Conservation (phyloP, 139 green algal species). For the Auxenochlorella protothecoides region DNA sequence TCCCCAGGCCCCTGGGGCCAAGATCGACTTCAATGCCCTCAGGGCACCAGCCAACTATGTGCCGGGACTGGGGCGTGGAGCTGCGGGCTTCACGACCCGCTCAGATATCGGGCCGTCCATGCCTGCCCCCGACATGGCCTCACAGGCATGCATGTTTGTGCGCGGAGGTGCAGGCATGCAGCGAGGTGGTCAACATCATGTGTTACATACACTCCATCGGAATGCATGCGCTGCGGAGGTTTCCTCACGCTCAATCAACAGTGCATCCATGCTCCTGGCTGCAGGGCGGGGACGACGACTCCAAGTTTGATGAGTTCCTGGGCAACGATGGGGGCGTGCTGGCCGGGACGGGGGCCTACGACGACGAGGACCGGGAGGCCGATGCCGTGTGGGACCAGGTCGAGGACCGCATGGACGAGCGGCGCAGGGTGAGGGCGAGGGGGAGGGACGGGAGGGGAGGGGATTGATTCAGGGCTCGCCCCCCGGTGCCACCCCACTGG, state of each 20-base stretch:
- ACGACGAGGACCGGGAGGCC: slow-evolving; percentile 86
- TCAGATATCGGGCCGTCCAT: slow-evolving; percentile 83
- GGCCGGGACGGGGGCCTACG: slow-evolving; percentile 34
- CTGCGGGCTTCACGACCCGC: slow-evolving; percentile 93
- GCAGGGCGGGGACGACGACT: slow-evolving; percentile 50
- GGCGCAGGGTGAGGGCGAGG: slow-evolving; percentile 44
- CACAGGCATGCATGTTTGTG: slow-evolving; percentile 1
- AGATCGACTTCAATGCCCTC: slow-evolving; percentile 74
- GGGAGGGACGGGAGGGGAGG: neutral
- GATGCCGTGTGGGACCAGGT: slow-evolving; percentile 91
- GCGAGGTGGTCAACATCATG: no score
- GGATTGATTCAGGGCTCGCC: neutral
- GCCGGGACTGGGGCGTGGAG: slow-evolving; percentile 85
- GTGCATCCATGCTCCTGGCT: neutral
- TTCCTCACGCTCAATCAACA: neutral
- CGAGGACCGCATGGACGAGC: slow-evolving; percentile 85
- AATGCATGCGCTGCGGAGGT: neutral
- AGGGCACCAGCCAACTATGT: slow-evolving; percentile 79
- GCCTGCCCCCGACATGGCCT: slow-evolving; percentile 20
- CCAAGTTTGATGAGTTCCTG: slow-evolving; percentile 95
- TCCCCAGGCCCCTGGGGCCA: neutral
- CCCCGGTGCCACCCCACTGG: neutral
- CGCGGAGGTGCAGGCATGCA: slow-evolving; percentile 7
- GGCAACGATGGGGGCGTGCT: slow-evolving; percentile 88
- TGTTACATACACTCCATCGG: neutral